These are phyloP conservation scores for Galerina marginata DNA, from an alignment of 768 basidiomycete species.

Conservation along the genomic window DNA sequence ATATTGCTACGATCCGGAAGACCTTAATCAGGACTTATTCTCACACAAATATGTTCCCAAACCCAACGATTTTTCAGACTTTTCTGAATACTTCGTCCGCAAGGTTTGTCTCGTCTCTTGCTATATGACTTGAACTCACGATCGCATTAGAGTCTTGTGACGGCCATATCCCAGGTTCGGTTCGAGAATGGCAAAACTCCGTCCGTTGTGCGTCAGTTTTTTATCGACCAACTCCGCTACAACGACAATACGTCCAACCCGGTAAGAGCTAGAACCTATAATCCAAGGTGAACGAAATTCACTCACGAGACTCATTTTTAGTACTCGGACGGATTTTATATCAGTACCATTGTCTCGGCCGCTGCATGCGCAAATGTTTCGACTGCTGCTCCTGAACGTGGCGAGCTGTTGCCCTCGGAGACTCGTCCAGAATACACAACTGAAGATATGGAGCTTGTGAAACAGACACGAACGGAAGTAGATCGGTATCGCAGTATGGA, in stretches of 20 bases:
- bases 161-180: constrained; percentile 84
- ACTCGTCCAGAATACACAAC: constrained; percentile 66
- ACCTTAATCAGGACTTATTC: constrained; percentile 82
- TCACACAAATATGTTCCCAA: constrained; percentile 90
- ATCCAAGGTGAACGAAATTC: not conserved
- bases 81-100: constrained; percentile 92
- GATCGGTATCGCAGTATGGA: constrained; percentile 96
- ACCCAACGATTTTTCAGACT: constrained; percentile 92
- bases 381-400: constrained; percentile 77
- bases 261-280: constrained; percentile 50
- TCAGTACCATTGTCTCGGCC: constrained; percentile 84
- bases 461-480: constrained; percentile 79
- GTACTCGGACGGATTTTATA: constrained; percentile 93
- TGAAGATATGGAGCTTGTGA: constrained; percentile 73
- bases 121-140: not conserved
- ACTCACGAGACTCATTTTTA: constrained; percentile 32
- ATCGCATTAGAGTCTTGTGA: constrained; percentile 66
- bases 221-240: constrained; percentile 91
- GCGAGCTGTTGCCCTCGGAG: constrained; percentile 76
- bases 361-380: constrained; percentile 83
- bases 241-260: constrained; percentile 94
- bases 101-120: constrained; percentile 60
- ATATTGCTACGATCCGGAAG: constrained; percentile 89
- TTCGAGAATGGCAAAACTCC: constrained; percentile 89
- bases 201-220: constrained; percentile 81